Percentiles rank a stretch among this genome's conserved stretches.
Evolutionary conservation across 2,329 filamentous ascomycete species (phyloP).

Genomic region (Berkeleyomyces rouxiae): DNA sequence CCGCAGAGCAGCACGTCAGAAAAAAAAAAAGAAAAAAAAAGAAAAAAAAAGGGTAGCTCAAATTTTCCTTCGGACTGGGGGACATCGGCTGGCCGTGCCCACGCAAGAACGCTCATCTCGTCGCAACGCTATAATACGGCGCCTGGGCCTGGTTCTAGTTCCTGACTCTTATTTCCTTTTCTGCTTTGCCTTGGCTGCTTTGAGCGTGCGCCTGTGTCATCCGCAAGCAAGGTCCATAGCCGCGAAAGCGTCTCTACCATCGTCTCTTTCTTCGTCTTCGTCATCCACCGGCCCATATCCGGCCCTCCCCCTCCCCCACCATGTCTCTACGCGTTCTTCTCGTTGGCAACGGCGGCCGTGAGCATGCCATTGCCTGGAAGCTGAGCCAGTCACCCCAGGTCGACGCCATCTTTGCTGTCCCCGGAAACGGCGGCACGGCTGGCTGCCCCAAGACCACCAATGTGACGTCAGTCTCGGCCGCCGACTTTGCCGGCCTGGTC

Average conservation of each 20-base stretch:
- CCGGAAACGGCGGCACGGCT: constrained; percentile 79
- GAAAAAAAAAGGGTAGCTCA: neutral
- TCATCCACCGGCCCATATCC: neutral
- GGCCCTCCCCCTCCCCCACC: neutral
- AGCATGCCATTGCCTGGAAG: constrained; percentile 92
- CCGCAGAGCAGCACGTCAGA: neutral
- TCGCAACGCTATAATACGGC: neutral
- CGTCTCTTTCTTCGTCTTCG: neutral
- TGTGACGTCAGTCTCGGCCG: constrained; percentile 46
- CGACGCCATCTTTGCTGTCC: constrained; percentile 53
- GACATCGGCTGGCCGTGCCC: neutral
- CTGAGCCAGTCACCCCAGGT: constrained; percentile 67
- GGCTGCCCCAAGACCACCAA: constrained; percentile 57
- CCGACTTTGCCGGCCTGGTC: constrained; percentile 66
- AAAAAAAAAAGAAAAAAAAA: neutral
- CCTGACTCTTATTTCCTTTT: neutral
- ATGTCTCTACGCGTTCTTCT: constrained; percentile 48
- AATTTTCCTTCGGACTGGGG: neutral
- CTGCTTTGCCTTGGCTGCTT: neutral
- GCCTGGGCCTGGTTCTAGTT: neutral
- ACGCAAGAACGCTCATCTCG: neutral
- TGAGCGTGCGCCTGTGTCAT: neutral
- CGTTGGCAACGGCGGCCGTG: constrained; percentile 83
- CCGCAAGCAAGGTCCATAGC: neutral
- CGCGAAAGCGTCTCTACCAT: neutral